Evolutionary conservation across 208 protist genomes (phyloP), one percentile per base, ranked within the genome.

Genomic region (Acanthamoeba sp.): DNA sequence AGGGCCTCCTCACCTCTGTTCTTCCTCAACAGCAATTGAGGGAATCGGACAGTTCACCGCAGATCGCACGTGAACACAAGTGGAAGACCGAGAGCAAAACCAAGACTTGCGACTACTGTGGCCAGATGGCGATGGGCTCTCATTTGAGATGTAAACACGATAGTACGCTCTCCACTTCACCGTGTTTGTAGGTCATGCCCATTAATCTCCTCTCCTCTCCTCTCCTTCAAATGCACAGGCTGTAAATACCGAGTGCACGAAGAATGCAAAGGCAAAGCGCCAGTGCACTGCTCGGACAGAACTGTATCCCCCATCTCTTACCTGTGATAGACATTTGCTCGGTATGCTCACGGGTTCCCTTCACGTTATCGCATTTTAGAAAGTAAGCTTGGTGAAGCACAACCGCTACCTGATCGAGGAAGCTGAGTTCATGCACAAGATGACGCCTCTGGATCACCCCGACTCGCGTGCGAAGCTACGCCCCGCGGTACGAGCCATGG

Each of bases 211-310:
- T 7, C n/a, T 5, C 10, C 22, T 29, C 14, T 2, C 29, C n/a
- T 69, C 59, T 32, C 59, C 59, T 69, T 69, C 24, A 34, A 6
- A 29, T 69, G 16, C 59, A 6, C 42, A 91, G 84, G 16, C 32
- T 91, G 84, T 66, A 91, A 91, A 12, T 91, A 91, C 38, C 1
- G 55, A n/a, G 84, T 91, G 52, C 84, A 91, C 40, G 84, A 91
- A 71, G 84, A 91, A 27, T 91, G 84, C 38, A 57, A 91, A 36
- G 45, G 57, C 20, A 91, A 91, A 66, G 84, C 84, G 12, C 34
- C 84, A 27, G 6, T 34, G 29, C 42, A 91, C 57, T 91, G 84
- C 84, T 71, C 55, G 32, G 84, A 91, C 29, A 62, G 48, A 40
- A 91, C 27, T 5, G 84, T 91, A 66, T 7, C 14, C 45, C 16